These are phyloP conservation scores for Lactarius hengduanensis DNA, from an alignment of 768 basidiomycete genomes.

Conservation along the genomic window DNA sequence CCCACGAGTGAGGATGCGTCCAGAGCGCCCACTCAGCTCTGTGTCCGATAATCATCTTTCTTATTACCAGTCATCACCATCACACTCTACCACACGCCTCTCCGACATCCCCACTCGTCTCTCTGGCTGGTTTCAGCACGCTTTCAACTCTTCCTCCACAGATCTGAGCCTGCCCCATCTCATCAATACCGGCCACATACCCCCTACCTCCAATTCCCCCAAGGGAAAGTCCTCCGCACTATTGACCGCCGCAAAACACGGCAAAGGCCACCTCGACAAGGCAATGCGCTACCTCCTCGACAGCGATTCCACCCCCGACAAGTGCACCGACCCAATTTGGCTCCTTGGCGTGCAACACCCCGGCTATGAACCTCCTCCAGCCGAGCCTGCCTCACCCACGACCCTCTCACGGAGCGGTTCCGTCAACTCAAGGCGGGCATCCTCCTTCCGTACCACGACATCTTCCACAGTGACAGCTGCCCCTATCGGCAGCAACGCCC, in stretches of 20 bases:
- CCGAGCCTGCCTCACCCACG: constrained; percentile 27
- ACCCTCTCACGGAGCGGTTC: constrained; percentile 39
- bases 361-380: constrained; percentile 57
- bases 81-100: constrained; percentile 49
- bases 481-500: constrained; percentile 32
- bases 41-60: constrained; percentile 46
- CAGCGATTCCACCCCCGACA: constrained; percentile 82
- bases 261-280: constrained; percentile 76
- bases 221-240: constrained; percentile 51
- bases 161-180: constrained; percentile 68
- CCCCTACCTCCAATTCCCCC: constrained; percentile 38
- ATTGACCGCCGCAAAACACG: constrained; percentile 67
- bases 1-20: constrained; percentile 53
- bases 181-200: constrained; percentile 45
- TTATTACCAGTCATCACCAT: constrained; percentile 42
- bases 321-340: constrained; percentile 83
- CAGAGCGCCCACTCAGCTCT: constrained; percentile 53
- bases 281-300: constrained; percentile 90
- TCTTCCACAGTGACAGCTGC: constrained; percentile 39
- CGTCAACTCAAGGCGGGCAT: constrained; percentile 44
- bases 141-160: constrained; percentile 67
- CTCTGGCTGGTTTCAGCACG: constrained; percentile 80
- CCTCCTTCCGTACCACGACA: constrained; percentile 45
- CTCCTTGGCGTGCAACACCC: constrained; percentile 80
- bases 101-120: constrained; percentile 72